A percentile compares a stretch with the other conserved stretches of the same genome.
These are phyloP conservation scores for Scedosporium minutisporum DNA, from an alignment of 2,329 filamentous ascomycete genomes.

Conservation along the genomic window DNA sequence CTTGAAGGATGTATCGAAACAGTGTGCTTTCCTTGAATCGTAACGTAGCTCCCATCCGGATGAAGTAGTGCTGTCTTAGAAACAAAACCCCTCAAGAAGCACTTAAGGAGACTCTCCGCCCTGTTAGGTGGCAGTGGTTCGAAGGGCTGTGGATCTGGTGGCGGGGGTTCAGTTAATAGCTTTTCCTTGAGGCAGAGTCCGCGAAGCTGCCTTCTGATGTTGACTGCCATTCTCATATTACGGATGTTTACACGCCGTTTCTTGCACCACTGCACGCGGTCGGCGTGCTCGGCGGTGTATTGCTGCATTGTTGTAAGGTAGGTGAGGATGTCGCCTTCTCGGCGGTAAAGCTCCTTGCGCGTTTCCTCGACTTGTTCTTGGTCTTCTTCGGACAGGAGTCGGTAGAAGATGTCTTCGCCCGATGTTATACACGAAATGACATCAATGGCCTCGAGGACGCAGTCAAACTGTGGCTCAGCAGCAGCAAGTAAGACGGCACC, in stretches of 20 bases:
- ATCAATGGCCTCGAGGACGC: constrained; percentile 75
- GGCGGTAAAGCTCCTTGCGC: constrained; percentile 48
- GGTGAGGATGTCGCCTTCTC: constrained; percentile 57
- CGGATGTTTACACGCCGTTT: constrained; percentile 45
- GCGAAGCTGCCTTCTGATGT: constrained; percentile 53
- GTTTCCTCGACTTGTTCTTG: constrained; percentile 42
- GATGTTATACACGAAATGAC: constrained; percentile 59
- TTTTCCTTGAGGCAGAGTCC: constrained; percentile 43
- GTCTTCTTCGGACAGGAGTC: constrained; percentile 47
- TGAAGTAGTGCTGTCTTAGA: constrained; percentile 51
- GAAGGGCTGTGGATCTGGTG: constrained; percentile 46
- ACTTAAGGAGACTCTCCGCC: constrained; percentile 45
- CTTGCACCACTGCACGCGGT: constrained; percentile 49
- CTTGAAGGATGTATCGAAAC: constrained; percentile 56
- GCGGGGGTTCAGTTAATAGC: constrained; percentile 34
- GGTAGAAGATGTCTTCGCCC: constrained; percentile 53
- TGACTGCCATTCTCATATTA: constrained; percentile 53
- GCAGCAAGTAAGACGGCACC: constrained; percentile 78
- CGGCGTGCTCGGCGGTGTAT: constrained; percentile 46
- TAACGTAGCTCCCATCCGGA: constrained; percentile 52
- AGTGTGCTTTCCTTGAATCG: constrained; percentile 47
- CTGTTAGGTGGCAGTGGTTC: constrained; percentile 42
- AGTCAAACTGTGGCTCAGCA: constrained; percentile 58
- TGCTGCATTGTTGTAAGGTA: constrained; percentile 54
- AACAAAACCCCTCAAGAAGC: constrained; percentile 53